Evolutionary conservation across 768 basidiomycete genomes (phyloP), one percentile per base, ranked within the genome.

Genomic region (Exidia glandulosa): DNA sequence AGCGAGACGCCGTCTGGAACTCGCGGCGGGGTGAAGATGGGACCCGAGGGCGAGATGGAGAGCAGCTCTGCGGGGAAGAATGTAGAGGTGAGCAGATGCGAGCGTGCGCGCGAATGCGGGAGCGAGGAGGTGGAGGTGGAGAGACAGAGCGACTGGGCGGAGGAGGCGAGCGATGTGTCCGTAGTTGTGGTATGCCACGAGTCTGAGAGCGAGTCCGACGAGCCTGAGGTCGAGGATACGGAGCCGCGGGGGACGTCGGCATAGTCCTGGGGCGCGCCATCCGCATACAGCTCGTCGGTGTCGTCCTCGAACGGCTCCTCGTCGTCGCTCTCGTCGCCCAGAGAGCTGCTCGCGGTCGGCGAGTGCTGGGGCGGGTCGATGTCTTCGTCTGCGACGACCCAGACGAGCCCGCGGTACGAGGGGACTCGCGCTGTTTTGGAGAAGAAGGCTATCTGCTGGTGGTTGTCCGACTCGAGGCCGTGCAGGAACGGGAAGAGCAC

Each of bases 401-500:
- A 90, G n/a, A 88, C 74, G 59, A 92, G 81, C 0, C 90, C 90
- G n/a, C 90, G 71, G 69, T 84, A 85, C 30, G 68, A 63, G 3
- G 70, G 57, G 32, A 66, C 58, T 47, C 62, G 29, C 63, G 62
- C 14, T 57, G 60, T 34, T 57, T 61, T 68, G 10, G 77, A 78
- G 68, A 94, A 94, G 77, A 94, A 94, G 25, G 79, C 77, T 66
- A 88, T 90, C 74, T 92, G 91, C 0, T 85, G 83, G 16, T 80
- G 72, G 67, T 91, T 90, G 61, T 85, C 79, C 63, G 89, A 86
- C 66, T 94, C 91, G 62, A 94, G 77, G 48, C 91, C 89, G 66
- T 94, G 92, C 16, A 92, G 74, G 73, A 93, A 95, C 0, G 92
- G 92, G 70, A 95, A 95, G 60, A 94, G 81, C 65, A 86, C 79